Evolutionary conservation across 179 eudicot species (phyloP).

Genomic region (Sideroxylon spinosum): DNA sequence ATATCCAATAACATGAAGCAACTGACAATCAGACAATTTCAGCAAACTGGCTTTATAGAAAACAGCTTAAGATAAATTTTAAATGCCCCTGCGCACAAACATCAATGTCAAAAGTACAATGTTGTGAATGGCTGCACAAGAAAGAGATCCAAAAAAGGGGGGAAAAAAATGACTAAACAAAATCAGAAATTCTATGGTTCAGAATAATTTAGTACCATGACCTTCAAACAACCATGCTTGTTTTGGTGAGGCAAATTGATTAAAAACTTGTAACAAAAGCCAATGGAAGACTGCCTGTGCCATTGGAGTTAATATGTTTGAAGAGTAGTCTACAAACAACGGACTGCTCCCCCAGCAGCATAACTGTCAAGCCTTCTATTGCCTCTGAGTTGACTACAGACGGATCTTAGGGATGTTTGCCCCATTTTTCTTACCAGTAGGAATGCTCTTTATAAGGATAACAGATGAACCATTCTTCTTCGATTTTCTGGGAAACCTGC

Average conservation of each 20-base stretch:
- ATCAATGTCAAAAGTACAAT: not conserved
- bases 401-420: conserved; percentile 19
- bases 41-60: not conserved
- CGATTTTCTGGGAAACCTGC: conserved; percentile 36
- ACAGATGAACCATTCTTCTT: conserved; percentile 38
- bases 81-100: not conserved
- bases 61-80: not conserved
- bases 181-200: not conserved
- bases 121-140: not conserved
- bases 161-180: too few relatives aligned
- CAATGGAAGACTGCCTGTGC: not conserved
- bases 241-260: not conserved
- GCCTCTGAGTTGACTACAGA: conserved; percentile 11
- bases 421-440: conserved; percentile 27
- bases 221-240: not conserved
- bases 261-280: not conserved
- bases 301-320: not conserved
- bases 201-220: not conserved
- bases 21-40: conserved; percentile 1
- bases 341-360: conserved; percentile 8
- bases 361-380: not conserved
- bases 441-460: conserved; percentile 43
- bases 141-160: not conserved
- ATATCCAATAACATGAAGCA: too few relatives aligned
- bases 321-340: not conserved